These are phyloP conservation scores for Rugonectria rugulosa DNA, from an alignment of 2,329 filamentous ascomycete genomes.

Conservation along the genomic window DNA sequence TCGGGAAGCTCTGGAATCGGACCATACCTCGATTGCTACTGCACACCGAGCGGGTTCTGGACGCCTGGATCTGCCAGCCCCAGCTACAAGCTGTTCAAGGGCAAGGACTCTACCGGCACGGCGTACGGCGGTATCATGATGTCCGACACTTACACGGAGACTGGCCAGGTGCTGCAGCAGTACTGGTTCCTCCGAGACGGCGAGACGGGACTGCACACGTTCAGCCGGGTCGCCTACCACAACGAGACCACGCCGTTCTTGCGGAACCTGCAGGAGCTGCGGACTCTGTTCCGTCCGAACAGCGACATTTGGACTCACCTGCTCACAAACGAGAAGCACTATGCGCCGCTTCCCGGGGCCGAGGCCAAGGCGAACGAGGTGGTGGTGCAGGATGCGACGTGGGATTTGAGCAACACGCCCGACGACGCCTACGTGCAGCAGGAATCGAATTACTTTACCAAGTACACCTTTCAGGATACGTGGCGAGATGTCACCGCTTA, in stretches of 20 bases:
- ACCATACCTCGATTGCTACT: slow-evolving; percentile 71
- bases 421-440: slow-evolving; percentile 63
- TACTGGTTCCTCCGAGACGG: slow-evolving; percentile 71
- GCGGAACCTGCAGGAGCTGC: slow-evolving; percentile 66
- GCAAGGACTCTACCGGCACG: slow-evolving; percentile 56
- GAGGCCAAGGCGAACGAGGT: slow-evolving; percentile 49
- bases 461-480: slow-evolving; percentile 67
- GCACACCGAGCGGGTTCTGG: slow-evolving; percentile 65
- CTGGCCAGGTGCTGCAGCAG: slow-evolving; percentile 67
- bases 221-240: slow-evolving; percentile 66
- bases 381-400: slow-evolving; percentile 70
- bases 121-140: slow-evolving; percentile 66
- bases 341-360: slow-evolving; percentile 54
- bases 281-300: slow-evolving; percentile 68
- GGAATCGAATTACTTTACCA: slow-evolving; percentile 69
- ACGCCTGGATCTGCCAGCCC: slow-evolving; percentile 61
- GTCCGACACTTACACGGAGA: slow-evolving; percentile 64
- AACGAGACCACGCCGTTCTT: slow-evolving; percentile 64
- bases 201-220: slow-evolving; percentile 69
- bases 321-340: slow-evolving; percentile 62
- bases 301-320: slow-evolving; percentile 68
- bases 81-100: slow-evolving; percentile 53
- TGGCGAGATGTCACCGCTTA: slow-evolving; percentile 67
- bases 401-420: slow-evolving; percentile 63
- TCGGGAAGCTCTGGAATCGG: slow-evolving; percentile 53